Conservation (phyloP, 2,329 filamentous ascomycete genomes). For the Alternaria gaisen region DNA sequence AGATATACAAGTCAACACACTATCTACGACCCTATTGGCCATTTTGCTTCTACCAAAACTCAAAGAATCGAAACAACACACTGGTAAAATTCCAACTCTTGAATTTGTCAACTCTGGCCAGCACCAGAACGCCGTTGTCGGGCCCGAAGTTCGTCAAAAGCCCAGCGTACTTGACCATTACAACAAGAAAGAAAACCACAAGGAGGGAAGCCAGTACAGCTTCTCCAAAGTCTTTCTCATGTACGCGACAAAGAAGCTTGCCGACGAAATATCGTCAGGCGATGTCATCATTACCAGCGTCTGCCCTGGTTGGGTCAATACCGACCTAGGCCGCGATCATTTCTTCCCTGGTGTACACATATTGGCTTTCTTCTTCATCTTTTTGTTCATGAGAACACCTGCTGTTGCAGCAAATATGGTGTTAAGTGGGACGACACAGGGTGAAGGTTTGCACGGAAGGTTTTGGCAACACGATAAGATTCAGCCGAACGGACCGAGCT, state of each 20-base stretch:
- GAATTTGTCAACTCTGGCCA: constrained; percentile 48
- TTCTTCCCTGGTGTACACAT: constrained; percentile 38
- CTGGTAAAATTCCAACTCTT: constrained; percentile 38
- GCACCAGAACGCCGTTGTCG: constrained; percentile 38
- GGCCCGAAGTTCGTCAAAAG: constrained; percentile 27
- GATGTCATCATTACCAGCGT: constrained; percentile 50
- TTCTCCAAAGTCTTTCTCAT: constrained; percentile 50
- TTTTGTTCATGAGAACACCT: constrained; percentile 36
- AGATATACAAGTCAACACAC: constrained; percentile 65
- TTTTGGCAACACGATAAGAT: constrained; percentile 50
- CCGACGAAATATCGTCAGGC: constrained; percentile 33
- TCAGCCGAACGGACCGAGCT: constrained; percentile 37
- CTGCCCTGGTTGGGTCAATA: constrained; percentile 45
- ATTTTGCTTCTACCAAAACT: constrained; percentile 58
- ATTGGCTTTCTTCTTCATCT: constrained; percentile 30
- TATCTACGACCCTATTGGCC: constrained; percentile 65
- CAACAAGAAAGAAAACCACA: constrained; percentile 42
- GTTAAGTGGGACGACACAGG: constrained; percentile 47
- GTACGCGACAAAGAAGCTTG: constrained; percentile 43
- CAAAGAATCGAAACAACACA: constrained; percentile 34
- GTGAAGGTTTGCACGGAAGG: constrained; percentile 44
- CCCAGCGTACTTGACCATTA: constrained; percentile 41
- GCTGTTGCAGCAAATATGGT: constrained; percentile 43
- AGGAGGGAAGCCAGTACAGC: constrained; percentile 37
- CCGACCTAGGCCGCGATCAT: constrained; percentile 44